A percentile compares a stretch with the other conserved stretches of the same genome.
Conservation (phyloP, 768 basidiomycete species). For the Boletus rex-veris region DNA sequence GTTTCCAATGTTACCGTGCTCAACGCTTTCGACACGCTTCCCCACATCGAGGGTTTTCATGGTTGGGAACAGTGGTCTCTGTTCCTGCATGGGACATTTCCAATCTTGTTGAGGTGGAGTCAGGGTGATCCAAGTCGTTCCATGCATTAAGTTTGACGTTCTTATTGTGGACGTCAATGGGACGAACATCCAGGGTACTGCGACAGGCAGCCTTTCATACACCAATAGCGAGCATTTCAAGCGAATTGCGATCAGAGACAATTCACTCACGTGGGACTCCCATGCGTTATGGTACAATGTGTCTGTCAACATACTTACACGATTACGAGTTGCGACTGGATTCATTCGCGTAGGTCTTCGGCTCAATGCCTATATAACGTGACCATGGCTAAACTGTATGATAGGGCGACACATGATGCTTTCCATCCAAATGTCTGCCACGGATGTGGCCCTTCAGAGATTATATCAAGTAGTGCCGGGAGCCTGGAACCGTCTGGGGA, state of each 20-base stretch:
- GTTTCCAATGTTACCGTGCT: constrained; percentile 12
- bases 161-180: constrained; percentile 4
- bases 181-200: background rate
- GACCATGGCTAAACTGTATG: background rate
- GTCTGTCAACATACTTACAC: background rate
- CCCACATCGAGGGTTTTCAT: constrained; percentile 1
- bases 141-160: constrained; percentile 2
- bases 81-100: constrained; percentile 9
- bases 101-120: constrained; percentile 14
- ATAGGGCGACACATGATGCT: constrained; percentile 6
- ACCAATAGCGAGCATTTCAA: background rate
- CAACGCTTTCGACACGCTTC: constrained; percentile 15
- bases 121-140: constrained; percentile 7
- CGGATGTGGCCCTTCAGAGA: no score
- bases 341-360: constrained; percentile 10
- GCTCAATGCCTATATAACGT: no score
- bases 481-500: constrained; percentile 12
- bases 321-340: constrained; percentile 9
- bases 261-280: constrained; percentile 10
- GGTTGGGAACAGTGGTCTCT: constrained; percentile 19
- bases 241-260: constrained; percentile 5
- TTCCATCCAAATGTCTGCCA: constrained; percentile 17
- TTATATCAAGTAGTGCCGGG: background rate
- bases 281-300: constrained; percentile 13
- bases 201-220: background rate